A percentile compares a stretch with the other conserved stretches of the same genome.
phyloP scores from a whole-genome alignment of 2,329 filamentous ascomycete species.

The Botryotinia globosa region DNA sequence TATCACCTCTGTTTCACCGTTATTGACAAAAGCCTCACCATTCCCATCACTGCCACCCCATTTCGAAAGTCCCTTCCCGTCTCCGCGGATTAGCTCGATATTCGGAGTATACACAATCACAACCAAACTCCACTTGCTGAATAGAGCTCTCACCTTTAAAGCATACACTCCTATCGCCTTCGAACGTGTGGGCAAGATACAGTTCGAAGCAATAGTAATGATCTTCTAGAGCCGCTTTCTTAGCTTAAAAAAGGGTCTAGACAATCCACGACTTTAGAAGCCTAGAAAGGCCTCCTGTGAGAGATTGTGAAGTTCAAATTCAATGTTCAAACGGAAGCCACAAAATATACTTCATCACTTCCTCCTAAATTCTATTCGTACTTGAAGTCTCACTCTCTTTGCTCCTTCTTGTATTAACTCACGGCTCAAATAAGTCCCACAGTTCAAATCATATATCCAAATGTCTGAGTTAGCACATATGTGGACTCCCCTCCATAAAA shows the following conservation, averaged over 20 bases:
- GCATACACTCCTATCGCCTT: not conserved
- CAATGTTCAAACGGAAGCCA: not conserved
- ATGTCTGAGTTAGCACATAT: not conserved
- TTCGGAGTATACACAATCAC: not conserved
- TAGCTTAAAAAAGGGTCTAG: not conserved
- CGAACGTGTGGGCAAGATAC: not conserved
- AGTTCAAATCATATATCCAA: not conserved
- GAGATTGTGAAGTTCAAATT: not conserved
- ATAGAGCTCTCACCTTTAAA: not conserved
- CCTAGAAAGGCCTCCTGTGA: not conserved
- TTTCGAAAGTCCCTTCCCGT: not conserved
- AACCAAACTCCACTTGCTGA: not conserved
- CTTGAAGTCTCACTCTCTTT: not conserved
- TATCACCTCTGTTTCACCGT: not conserved
- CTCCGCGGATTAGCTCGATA: not conserved
- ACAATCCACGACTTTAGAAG: not conserved
- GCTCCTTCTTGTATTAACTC: too few species aligned
- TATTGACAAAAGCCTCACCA: not conserved
- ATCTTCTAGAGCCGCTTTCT: not conserved
- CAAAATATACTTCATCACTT: not conserved
- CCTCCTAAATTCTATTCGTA: not conserved
- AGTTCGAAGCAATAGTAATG: fast-evolving
- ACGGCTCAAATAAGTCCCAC: too few species aligned
- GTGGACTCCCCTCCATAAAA: not conserved
- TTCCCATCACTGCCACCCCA: not conserved